These are phyloP conservation scores for Eimeria tenella DNA, from an alignment of 169 alveolate genomes.

Conservation along the genomic window DNA sequence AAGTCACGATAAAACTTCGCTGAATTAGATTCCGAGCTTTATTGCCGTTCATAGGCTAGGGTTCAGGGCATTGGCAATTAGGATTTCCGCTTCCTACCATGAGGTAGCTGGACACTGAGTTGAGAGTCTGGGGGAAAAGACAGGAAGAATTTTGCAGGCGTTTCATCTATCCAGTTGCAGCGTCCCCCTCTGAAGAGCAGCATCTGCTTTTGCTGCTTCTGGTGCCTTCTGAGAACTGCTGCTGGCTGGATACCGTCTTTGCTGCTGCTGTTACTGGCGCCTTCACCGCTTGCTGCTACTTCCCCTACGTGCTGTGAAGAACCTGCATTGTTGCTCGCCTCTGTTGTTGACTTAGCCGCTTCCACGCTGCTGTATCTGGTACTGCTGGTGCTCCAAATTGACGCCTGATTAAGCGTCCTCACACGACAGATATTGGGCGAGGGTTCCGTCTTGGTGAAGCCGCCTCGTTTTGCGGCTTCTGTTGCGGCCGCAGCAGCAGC, in stretches of 20 bases:
- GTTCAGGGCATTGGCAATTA: neutral
- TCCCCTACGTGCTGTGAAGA: neutral
- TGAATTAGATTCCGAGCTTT: neutral
- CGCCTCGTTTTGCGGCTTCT: neutral
- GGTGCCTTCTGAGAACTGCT: conserved; percentile 34
- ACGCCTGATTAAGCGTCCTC: neutral
- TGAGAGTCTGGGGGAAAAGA: conserved; percentile 26
- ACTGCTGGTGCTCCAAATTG: conserved; percentile 37
- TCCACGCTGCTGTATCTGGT: neutral
- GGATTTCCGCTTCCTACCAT: neutral
- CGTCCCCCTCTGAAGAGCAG: conserved; percentile 36
- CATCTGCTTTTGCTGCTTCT: neutral
- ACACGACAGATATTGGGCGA: neutral
- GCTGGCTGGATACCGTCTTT: conserved; percentile 4
- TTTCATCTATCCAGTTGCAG: conserved; percentile 22
- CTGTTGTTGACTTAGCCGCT: neutral
- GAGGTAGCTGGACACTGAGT: neutral
- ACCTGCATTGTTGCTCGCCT: neutral
- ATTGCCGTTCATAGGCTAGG: neutral
- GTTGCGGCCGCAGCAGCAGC: conserved; percentile 33
- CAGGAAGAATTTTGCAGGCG: conserved; percentile 21
- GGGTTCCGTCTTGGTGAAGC: neutral
- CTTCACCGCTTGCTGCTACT: neutral
- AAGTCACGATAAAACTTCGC: neutral
- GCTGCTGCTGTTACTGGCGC: conserved; percentile 48